phyloP scores from a whole-genome alignment of 345 rosid species.

The Eucalyptus brandiana region DNA sequence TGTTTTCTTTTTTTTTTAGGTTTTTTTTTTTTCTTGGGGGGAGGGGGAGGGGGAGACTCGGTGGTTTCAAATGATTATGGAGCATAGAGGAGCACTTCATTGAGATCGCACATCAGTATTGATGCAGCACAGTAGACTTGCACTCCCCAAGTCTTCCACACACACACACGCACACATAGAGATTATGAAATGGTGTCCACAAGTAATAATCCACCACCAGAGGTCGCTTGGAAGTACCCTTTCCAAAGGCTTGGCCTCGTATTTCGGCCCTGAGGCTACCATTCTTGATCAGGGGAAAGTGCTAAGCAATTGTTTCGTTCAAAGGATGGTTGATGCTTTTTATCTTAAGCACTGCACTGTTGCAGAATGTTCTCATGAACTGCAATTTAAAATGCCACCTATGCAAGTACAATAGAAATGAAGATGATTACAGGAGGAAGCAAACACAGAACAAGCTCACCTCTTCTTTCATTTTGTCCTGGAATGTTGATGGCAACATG shows the following conservation, averaged over 20 bases:
- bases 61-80: neutral
- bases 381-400: neutral
- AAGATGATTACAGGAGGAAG: neutral
- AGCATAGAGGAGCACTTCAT: neutral
- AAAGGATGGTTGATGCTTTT: neutral
- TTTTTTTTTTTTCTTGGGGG: neutral
- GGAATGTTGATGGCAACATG: slow-evolving; percentile 97
- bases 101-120: neutral
- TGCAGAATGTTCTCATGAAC: neutral
- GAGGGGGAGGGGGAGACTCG: neutral
- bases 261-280: neutral
- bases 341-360: neutral
- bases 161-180: neutral
- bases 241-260: neutral
- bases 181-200: neutral
- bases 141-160: neutral
- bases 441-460: slow-evolving; percentile 16
- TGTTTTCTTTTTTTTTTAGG: neutral
- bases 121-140: neutral
- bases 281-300: neutral
- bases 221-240: neutral
- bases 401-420: neutral
- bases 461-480: slow-evolving; percentile 99
- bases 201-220: neutral
- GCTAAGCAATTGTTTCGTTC: neutral